Evolutionary conservation across 306 rosid species (phyloP), one percentile per base, ranked within the genome.

Genomic region (Cotoneaster glaucophyllus): DNA sequence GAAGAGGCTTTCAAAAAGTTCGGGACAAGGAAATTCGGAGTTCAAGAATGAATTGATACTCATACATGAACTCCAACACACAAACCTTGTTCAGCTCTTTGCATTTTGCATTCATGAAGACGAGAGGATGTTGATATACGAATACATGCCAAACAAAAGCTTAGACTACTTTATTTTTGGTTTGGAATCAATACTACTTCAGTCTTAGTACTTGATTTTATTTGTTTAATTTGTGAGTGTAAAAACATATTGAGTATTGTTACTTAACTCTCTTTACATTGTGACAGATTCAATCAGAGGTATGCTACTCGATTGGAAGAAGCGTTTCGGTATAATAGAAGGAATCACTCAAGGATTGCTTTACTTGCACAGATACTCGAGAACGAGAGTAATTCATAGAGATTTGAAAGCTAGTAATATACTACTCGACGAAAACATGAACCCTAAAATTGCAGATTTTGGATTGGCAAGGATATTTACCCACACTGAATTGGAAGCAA

Each of bases 1-100:
- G 5, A 85, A 86, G 59, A 78, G 69, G 53, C 89, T 86, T 45
- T 83, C 83, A 15, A 69, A n/a, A 18, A 4, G 26, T 37, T 58
- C 68, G 0, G 77, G 57, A 32, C 77, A 73, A 41, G 77, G 68
- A 73, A 3, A 14, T 4, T 3, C 12, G 12, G 77, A 73, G 77
- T 73, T 73, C 24, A 73, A 73, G 57, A 73, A 59, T 25, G 77
- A 73, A 24, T 24, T 73, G 41, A 41, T 73, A 3, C 77, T 73
- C 9, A 73, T 73, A 72, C 26, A 24, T 58, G 68, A 73, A 73
- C 77, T 73, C 17, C 68, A 73, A 25, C 77, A 58, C 11, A 73
- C 26, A 17, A 73, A 73, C 77, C 77, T 73, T 17, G 57, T 73
- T 41, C 39, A 41, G 4, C 67, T 73, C 5, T 17, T 73, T 0